phyloP scores from a whole-genome alignment of 2,329 filamentous ascomycete species.

The Pseudomassariella vexata region DNA sequence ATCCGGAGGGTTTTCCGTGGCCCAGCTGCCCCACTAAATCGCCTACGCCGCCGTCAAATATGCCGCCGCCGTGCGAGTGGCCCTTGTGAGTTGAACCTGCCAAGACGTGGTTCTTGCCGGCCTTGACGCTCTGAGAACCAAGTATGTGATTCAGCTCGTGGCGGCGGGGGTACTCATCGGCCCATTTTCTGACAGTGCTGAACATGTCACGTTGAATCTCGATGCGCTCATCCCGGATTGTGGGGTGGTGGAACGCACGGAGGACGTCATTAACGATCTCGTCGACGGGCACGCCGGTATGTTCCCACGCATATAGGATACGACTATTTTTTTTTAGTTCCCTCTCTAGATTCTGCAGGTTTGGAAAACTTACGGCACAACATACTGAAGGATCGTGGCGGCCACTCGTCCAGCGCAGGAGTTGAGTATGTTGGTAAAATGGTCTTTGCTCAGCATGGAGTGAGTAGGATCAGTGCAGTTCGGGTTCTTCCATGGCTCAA shows the following conservation, averaged over 20 bases:
- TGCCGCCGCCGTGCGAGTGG: constrained; percentile 35
- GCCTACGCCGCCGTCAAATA: constrained; percentile 28
- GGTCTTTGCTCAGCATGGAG: constrained; percentile 78
- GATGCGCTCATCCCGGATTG: constrained; percentile 65
- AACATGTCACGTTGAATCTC: constrained; percentile 90
- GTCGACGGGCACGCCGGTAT: constrained; percentile 73
- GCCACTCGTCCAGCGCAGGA: constrained; percentile 71
- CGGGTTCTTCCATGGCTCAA: constrained; percentile 74
- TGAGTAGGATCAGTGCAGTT: constrained; percentile 73
- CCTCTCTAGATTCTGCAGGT: background rate
- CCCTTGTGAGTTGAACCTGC: constrained; percentile 29
- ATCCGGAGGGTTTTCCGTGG: constrained; percentile 53
- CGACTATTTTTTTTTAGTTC: constrained; percentile 43
- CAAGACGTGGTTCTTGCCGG: constrained; percentile 72
- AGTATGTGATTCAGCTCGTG: constrained; percentile 69
- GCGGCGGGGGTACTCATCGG: constrained; percentile 60
- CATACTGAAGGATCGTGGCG: constrained; percentile 74
- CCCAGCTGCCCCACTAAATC: constrained; percentile 35
- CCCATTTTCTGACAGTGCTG: constrained; percentile 77
- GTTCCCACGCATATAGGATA: constrained; percentile 88
- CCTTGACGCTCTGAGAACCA: constrained; percentile 74
- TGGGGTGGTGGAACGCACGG: constrained; percentile 85
- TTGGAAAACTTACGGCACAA: constrained; percentile 60
- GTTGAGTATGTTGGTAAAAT: constrained; percentile 76
- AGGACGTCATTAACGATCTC: constrained; percentile 79